These are phyloP conservation scores for Aphanomyces astaci DNA, from an alignment of 352 stramenopile species.

Conservation along the genomic window DNA sequence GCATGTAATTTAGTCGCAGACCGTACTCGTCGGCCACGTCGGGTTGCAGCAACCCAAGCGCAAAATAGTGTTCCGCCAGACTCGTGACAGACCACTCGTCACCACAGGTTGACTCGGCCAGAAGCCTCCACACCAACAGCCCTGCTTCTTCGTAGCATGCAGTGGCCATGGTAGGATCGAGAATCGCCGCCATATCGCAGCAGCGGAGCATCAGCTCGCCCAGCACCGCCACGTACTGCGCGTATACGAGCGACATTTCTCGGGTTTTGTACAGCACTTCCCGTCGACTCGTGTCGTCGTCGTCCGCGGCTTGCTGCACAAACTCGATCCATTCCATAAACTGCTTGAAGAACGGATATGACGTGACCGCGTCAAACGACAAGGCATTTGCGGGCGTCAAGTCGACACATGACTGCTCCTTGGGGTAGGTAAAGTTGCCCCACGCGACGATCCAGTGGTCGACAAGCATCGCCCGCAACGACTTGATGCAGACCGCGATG, in stretches of 20 bases:
- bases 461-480: slow-evolving; percentile 9
- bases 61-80: slow-evolving; percentile 1
- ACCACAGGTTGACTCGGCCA: too few species aligned
- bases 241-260: slow-evolving; percentile 39
- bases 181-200: slow-evolving; percentile 49
- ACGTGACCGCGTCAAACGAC: slow-evolving; percentile 3
- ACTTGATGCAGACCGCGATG: neutral
- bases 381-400: neutral
- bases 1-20: slow-evolving; percentile 58
- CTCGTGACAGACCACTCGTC: too few species aligned
- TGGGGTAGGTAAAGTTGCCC: slow-evolving; percentile 2
- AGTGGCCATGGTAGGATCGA: slow-evolving; percentile 35
- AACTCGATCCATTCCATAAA: slow-evolving; percentile 14
- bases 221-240: slow-evolving; percentile 40
- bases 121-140: slow-evolving; percentile 57
- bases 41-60: neutral
- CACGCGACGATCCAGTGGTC: slow-evolving; percentile 19
- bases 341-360: neutral
- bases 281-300: neutral
- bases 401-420: neutral
- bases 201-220: slow-evolving; percentile 59
- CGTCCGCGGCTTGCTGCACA: neutral
- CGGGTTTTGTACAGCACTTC: neutral
- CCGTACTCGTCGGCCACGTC: neutral
- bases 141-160: slow-evolving; percentile 70